Conservation (phyloP, 2,329 filamentous ascomycete species). For the Juglanconis juglandina region DNA sequence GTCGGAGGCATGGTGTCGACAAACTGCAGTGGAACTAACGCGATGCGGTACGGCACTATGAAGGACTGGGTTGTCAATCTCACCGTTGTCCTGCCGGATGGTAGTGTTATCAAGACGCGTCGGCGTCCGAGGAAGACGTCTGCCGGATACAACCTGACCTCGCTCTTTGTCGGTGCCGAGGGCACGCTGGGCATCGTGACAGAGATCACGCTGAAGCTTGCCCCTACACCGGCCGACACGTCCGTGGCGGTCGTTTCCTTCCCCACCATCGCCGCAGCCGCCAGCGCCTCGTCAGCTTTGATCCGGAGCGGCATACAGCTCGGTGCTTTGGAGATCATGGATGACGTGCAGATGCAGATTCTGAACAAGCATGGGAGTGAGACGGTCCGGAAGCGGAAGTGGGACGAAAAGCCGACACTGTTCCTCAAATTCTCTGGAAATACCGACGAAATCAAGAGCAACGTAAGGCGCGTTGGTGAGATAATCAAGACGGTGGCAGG, state of each 20-base stretch:
- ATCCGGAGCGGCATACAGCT: slow-evolving; percentile 64
- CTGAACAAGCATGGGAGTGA: slow-evolving; percentile 62
- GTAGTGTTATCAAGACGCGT: slow-evolving; percentile 66
- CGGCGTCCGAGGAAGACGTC: slow-evolving; percentile 64
- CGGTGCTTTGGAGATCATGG: slow-evolving; percentile 63
- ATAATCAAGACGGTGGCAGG: slow-evolving; percentile 56
- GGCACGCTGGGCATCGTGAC: slow-evolving; percentile 70
- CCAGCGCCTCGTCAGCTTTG: slow-evolving; percentile 60
- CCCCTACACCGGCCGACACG: slow-evolving; percentile 59
- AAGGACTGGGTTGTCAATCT: slow-evolving; percentile 72
- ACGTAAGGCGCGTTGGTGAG: slow-evolving; percentile 57
- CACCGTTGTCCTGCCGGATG: slow-evolving; percentile 68
- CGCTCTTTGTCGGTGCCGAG: slow-evolving; percentile 67
- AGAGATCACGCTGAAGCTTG: slow-evolving; percentile 65
- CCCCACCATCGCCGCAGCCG: slow-evolving; percentile 56
- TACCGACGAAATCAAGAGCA: slow-evolving; percentile 58
- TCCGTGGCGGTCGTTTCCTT: slow-evolving; percentile 64
- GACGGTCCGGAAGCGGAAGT: slow-evolving; percentile 50
- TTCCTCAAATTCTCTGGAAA: slow-evolving; percentile 76
- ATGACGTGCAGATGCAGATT: slow-evolving; percentile 64
- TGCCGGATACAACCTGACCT: slow-evolving; percentile 69
- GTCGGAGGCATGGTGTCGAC: slow-evolving; percentile 63
- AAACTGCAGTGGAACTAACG: slow-evolving; percentile 61
- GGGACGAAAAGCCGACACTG: slow-evolving; percentile 68
- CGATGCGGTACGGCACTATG: slow-evolving; percentile 69